Evolutionary conservation across 1,284 basidiomycete species (phyloP).

Genomic region (Melampsora abietis-canadensis): DNA sequence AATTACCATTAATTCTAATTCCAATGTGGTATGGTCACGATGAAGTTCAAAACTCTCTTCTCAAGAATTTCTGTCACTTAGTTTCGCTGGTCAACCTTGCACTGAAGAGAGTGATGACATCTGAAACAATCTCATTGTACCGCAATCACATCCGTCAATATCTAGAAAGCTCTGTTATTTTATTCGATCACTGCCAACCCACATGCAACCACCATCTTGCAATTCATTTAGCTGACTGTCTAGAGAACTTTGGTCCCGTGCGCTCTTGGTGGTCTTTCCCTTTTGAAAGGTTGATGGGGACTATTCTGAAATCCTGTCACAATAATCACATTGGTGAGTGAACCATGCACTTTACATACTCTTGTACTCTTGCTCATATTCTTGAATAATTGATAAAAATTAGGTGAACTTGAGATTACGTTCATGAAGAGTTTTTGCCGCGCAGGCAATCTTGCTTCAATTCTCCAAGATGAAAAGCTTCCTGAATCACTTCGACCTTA

Average conservation of each 20-base stretch:
- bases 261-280: constrained; percentile 12
- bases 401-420: neutral
- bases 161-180: neutral
- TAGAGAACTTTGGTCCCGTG: constrained; percentile 7
- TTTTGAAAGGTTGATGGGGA: neutral
- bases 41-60: neutral
- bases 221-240: constrained; percentile 10
- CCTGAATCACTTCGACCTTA: too few species aligned
- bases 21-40: neutral
- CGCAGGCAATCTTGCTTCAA: neutral
- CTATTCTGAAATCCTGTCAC: neutral
- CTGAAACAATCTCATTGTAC: neutral
- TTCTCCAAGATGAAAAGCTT: too few species aligned
- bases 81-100: neutral
- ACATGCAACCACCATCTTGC: constrained; percentile 2
- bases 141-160: constrained; percentile 1
- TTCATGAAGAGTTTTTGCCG: constrained; percentile 8
- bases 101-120: neutral
- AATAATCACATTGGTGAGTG: constrained; percentile 8
- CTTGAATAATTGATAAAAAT: neutral
- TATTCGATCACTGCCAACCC: neutral
- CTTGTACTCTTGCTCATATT: neutral
- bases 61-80: constrained; percentile 22
- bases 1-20: too few species aligned
- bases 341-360: too few species aligned